Evolutionary conservation across 768 basidiomycete species (phyloP).

Genomic region (Tulasnella sp.): DNA sequence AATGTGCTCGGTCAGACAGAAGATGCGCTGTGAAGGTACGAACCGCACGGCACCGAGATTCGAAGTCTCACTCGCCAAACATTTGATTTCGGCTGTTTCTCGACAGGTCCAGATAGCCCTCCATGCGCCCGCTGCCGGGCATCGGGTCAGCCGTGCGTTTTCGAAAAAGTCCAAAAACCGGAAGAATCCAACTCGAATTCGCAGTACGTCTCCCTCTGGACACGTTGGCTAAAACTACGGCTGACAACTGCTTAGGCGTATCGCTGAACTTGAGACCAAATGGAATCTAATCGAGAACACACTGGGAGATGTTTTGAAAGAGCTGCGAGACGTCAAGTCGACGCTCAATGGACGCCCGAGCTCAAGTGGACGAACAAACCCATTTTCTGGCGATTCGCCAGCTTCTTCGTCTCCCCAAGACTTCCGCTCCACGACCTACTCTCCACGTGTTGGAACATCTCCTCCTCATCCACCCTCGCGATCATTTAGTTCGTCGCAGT

Average conservation of each 20-base stretch:
- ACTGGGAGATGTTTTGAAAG: conserved; percentile 14
- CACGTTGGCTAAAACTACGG: not conserved
- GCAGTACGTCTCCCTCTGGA: conserved; percentile 6
- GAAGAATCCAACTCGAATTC: conserved; percentile 12
- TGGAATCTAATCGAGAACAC: conserved; percentile 13
- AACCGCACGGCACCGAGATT: not conserved
- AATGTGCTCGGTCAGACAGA: conserved; percentile 1
- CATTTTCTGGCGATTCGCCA: conserved; percentile 6
- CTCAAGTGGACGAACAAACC: not conserved
- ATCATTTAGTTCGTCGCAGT: not conserved
- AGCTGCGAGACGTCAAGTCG: conserved; percentile 12
- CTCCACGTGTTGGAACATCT: not conserved
- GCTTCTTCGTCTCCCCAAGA: conserved; percentile 3
- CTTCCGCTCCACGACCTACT: not conserved
- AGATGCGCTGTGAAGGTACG: conserved; percentile 13
- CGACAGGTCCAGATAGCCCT: conserved; percentile 16
- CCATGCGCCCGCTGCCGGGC: conserved; percentile 17
- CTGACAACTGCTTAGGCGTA: conserved; percentile 1
- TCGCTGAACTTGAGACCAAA: conserved; percentile 15
- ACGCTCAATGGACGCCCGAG: not conserved
- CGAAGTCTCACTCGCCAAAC: not conserved
- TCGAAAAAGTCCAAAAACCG: conserved; percentile 16
- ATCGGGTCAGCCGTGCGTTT: conserved; percentile 14
- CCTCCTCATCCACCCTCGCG: not conserved
- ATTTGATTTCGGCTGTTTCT: not conserved